Evolutionary conservation across 352 stramenopile species (phyloP).

Genomic region (Pythium myriotylum): DNA sequence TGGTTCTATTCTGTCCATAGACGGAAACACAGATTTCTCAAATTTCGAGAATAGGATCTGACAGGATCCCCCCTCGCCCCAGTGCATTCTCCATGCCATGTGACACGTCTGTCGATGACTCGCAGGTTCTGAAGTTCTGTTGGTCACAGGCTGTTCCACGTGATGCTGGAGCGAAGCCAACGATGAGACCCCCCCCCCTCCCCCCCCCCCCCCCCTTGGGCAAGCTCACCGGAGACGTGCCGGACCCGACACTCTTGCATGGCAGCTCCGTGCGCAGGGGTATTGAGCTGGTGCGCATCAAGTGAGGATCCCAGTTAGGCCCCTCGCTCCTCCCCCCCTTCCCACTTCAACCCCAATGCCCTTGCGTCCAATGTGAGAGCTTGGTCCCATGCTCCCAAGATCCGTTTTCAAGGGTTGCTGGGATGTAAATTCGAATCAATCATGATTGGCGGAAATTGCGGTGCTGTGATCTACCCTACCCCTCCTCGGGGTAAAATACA

Average conservation of each 20-base stretch:
- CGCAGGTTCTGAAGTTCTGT: not conserved
- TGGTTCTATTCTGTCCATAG: constrained; percentile 10
- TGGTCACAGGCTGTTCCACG: not conserved
- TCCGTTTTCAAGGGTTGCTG: constrained; percentile 1
- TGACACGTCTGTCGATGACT: not conserved
- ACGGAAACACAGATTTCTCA: not conserved
- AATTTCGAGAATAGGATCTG: constrained; percentile 9
- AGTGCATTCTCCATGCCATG: not conserved
- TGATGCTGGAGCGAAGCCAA: too few relatives aligned
- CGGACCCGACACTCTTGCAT: too few relatives aligned
- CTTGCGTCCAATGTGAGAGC: not conserved
- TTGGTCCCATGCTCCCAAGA: constrained; percentile 16
- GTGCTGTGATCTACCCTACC: constrained; percentile 25
- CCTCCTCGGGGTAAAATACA: constrained; percentile 30
- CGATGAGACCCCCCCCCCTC: too few relatives aligned
- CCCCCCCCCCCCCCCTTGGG: too few relatives aligned
- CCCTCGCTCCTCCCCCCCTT: constrained; percentile 15
- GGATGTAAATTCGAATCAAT: not conserved
- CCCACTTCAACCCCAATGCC: constrained; percentile 13
- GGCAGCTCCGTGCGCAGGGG: constrained; percentile 7
- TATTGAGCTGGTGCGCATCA: not conserved
- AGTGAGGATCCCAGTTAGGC: constrained; percentile 16
- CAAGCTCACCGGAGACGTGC: too few relatives aligned
- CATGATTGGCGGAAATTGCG: constrained; percentile 19
- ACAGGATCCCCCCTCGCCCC: too few relatives aligned